phyloP scores from a whole-genome alignment of 352 stramenopile genomes.

The Phytophthora crassamura region DNA sequence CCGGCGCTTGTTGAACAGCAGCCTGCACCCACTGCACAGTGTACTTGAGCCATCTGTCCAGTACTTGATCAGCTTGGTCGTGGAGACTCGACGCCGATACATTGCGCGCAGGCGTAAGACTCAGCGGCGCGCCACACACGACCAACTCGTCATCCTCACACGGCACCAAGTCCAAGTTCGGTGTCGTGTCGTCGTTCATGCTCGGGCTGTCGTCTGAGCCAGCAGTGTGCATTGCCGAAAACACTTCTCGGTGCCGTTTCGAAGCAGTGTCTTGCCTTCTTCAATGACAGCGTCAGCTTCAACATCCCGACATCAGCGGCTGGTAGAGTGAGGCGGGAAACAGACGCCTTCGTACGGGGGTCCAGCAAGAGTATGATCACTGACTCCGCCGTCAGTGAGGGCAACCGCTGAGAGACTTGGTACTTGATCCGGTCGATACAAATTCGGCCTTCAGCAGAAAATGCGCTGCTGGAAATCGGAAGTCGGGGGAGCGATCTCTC shows the following conservation, averaged over 20 bases:
- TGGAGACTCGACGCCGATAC: not conserved
- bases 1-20: not conserved
- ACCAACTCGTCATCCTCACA: not conserved
- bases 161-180: conserved; percentile 4
- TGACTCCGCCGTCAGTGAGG: not conserved
- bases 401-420: not conserved
- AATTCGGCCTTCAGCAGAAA: not conserved
- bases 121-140: not conserved
- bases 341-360: not conserved
- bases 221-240: not conserved
- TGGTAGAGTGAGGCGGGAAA: not conserved
- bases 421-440: not conserved
- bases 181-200: no score
- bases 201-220: not conserved
- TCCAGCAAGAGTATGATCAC: not conserved
- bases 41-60: not conserved
- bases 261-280: not conserved
- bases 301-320: no score
- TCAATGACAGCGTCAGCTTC: not conserved
- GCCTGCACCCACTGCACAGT: not conserved
- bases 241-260: not conserved
- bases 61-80: not conserved
- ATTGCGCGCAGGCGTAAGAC: not conserved
- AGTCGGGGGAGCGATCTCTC: not conserved
- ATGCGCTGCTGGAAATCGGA: no score